Percentiles rank a stretch among this genome's conserved stretches.
These are phyloP conservation scores for Monosporozyma aquatica DNA, from an alignment of 805 yeast genomes.

Conservation along the genomic window DNA sequence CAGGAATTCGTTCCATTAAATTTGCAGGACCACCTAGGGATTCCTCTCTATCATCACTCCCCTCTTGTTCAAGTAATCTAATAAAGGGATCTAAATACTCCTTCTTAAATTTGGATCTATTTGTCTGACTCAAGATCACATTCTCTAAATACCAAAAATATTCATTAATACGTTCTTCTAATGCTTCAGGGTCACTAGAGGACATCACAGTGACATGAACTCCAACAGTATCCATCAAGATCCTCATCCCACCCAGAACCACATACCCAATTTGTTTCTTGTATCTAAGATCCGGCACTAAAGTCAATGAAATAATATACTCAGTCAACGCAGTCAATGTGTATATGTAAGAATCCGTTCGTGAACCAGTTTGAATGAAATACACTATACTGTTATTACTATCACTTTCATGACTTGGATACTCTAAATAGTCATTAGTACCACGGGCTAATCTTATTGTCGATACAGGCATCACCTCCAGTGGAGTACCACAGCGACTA, in stretches of 20 bases:
- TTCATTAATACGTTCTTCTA: constrained; percentile 41
- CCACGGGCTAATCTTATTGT: constrained; percentile 35
- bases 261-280: constrained; percentile 55
- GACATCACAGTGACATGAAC: constrained; percentile 51
- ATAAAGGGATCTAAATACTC: constrained; percentile 34
- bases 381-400: constrained; percentile 44
- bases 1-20: constrained; percentile 28
- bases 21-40: constrained; percentile 30
- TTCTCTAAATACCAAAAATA: constrained; percentile 37
- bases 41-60: constrained; percentile 6
- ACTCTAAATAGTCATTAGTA: constrained; percentile 28
- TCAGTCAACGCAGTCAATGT: constrained; percentile 41
- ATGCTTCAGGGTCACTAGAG: constrained; percentile 33
- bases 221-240: constrained; percentile 46
- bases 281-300: constrained; percentile 42
- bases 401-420: constrained; percentile 35
- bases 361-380: constrained; percentile 49
- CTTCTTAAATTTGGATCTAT: constrained; percentile 31
- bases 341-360: constrained; percentile 30
- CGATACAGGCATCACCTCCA: constrained; percentile 17
- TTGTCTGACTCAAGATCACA: constrained; percentile 20
- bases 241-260: constrained; percentile 47
- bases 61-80: constrained; percentile 11
- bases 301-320: constrained; percentile 37
- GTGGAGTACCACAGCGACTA: background rate